These are phyloP conservation scores for Saccharomycopsis fibuligera DNA, from an alignment of 805 yeast species.

Conservation along the genomic window DNA sequence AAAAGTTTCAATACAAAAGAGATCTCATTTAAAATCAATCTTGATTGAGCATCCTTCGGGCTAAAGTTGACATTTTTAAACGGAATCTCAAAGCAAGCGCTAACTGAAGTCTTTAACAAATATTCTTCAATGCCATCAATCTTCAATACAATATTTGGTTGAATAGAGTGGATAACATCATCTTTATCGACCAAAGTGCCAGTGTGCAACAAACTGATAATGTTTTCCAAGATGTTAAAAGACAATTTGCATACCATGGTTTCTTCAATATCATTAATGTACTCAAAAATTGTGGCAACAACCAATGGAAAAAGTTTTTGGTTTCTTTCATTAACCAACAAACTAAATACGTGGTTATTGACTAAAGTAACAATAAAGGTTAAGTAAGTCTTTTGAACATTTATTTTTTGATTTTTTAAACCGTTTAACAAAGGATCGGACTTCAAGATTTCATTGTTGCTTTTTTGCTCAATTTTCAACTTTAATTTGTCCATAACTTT, in stretches of 20 bases:
- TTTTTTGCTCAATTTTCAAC: conserved; percentile 33
- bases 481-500: conserved; percentile 37
- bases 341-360: conserved; percentile 71
- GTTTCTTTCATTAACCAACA: conserved; percentile 67
- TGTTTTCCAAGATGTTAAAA: conserved; percentile 58
- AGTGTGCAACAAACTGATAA: conserved; percentile 57
- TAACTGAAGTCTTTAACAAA: conserved; percentile 60
- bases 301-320: conserved; percentile 52
- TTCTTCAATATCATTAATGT: conserved; percentile 58
- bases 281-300: conserved; percentile 56
- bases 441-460: conserved; percentile 22
- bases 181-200: conserved; percentile 59
- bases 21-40: conserved; percentile 69
- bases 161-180: conserved; percentile 41
- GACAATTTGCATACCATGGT: conserved; percentile 63
- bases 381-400: conserved; percentile 64
- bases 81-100: conserved; percentile 73
- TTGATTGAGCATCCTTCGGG: conserved; percentile 71
- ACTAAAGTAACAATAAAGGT: conserved; percentile 63
- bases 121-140: conserved; percentile 68
- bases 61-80: conserved; percentile 61
- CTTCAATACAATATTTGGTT: conserved; percentile 37
- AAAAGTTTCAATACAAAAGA: conserved; percentile 62
- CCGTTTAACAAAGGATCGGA: conserved; percentile 10
- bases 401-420: conserved; percentile 20